Percentiles rank a stretch among this genome's conserved stretches.
Conservation (phyloP, 805 yeast genomes). For the Candida xyloterini region DNA sequence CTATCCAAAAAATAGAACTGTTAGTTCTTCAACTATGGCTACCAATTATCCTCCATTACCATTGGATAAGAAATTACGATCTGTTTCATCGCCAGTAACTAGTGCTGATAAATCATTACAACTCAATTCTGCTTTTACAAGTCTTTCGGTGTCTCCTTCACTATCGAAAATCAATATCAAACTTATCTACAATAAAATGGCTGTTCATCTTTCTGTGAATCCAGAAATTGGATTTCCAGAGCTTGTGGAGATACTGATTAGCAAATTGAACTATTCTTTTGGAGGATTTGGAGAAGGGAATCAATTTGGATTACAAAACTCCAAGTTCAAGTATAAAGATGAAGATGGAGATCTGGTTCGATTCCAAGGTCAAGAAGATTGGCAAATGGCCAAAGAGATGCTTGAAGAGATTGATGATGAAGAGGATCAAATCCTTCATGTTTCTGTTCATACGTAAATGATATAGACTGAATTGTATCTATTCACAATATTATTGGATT, state of each 20-base stretch:
- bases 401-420: slow-evolving; percentile 46
- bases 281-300: slow-evolving; percentile 41
- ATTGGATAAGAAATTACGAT: slow-evolving; percentile 29
- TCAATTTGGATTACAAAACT: slow-evolving; percentile 22
- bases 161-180: slow-evolving; percentile 26
- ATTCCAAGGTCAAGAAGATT: slow-evolving; percentile 82
- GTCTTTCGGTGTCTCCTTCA: slow-evolving; percentile 1
- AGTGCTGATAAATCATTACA: slow-evolving; percentile 12
- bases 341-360: slow-evolving; percentile 95
- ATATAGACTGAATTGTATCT: neutral
- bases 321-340: slow-evolving; percentile 76
- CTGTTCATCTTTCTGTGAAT: slow-evolving; percentile 66
- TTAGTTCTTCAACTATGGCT: slow-evolving; percentile 25
- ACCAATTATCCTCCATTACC: slow-evolving; percentile 27
- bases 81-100: slow-evolving; percentile 33
- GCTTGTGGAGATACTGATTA: slow-evolving; percentile 43
- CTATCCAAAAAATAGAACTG: slow-evolving; percentile 27
- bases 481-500: neutral
- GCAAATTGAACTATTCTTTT: slow-evolving; percentile 55
- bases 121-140: slow-evolving; percentile 1
- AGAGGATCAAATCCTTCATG: slow-evolving; percentile 35
- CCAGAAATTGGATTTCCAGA: slow-evolving; percentile 19
- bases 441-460: slow-evolving; percentile 14
- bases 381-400: slow-evolving; percentile 80
- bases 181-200: slow-evolving; percentile 40